Evolutionary conservation across 352 stramenopile genomes (phyloP).

Genomic region (Pythium aristosporum): DNA sequence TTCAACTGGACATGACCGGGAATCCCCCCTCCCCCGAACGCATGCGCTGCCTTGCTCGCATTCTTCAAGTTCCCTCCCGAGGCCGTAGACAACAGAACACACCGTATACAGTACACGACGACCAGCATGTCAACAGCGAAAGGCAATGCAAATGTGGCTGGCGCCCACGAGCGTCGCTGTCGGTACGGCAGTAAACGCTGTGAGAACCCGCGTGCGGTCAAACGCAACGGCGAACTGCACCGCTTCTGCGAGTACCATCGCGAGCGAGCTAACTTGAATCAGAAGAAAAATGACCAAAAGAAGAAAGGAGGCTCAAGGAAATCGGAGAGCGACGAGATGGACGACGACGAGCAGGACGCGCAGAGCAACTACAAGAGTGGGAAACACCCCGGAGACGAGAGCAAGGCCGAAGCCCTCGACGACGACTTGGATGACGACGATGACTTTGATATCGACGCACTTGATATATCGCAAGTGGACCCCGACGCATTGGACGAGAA

Average conservation of each 20-base stretch:
- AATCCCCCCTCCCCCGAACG: neutral
- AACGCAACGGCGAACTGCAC: conserved; percentile 34
- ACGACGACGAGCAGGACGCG: conserved; percentile 2
- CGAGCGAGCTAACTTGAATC: conserved; percentile 49
- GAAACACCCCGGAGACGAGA: neutral
- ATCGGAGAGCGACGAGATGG: conserved; percentile 9
- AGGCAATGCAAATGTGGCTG: neutral
- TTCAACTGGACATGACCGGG: neutral
- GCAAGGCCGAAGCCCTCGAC: neutral
- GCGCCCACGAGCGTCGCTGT: conserved; percentile 24
- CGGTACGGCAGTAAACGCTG: conserved; percentile 20
- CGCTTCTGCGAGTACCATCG: conserved; percentile 34
- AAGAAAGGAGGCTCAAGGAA: conserved; percentile 10
- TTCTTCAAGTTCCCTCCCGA: conserved; percentile 4
- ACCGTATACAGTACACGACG: no score
- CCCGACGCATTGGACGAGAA: conserved; percentile 18
- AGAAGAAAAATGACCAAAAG: conserved; percentile 46
- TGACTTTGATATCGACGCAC: neutral
- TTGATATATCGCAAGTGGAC: conserved; percentile 14
- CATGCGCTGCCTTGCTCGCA: neutral
- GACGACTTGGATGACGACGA: conserved; percentile 4
- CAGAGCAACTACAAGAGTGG: conserved; percentile 1
- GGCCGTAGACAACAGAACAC: neutral
- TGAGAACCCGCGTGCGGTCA: conserved; percentile 29
- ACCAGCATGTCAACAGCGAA: neutral